phyloP scores from a whole-genome alignment of 306 rosid genomes.

The Acacia crassicarpa region DNA sequence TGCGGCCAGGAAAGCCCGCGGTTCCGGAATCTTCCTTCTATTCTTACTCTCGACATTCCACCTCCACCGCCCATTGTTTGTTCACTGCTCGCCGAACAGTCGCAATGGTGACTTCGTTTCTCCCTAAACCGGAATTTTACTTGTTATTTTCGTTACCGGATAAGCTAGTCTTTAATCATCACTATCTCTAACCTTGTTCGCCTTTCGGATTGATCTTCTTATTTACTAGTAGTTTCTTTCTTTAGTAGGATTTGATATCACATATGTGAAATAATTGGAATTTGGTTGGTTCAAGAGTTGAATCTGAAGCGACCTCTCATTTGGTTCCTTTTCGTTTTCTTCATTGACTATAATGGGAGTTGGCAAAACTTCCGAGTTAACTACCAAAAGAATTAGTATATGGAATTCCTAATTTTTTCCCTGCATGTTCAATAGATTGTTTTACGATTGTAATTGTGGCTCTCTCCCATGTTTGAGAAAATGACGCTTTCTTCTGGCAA shows the following conservation, averaged over 20 bases:
- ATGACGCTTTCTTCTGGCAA: neutral
- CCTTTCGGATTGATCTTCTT: neutral
- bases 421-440: neutral
- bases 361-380: neutral
- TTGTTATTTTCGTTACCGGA: neutral
- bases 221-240: neutral
- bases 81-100: conserved; percentile 10
- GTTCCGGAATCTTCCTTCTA: conserved; percentile 28
- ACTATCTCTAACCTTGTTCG: neutral
- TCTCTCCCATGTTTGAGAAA: conserved; percentile 30
- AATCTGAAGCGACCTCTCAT: neutral
- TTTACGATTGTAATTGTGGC: neutral
- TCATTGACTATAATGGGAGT: neutral
- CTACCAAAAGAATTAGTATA: neutral
- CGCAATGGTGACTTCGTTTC: conserved; percentile 32
- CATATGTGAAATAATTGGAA: conserved; percentile 5
- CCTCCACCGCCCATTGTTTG: neutral
- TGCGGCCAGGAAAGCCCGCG: neutral
- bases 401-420: neutral
- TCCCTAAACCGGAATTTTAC: neutral
- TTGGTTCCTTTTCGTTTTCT: neutral
- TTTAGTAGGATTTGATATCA: neutral
- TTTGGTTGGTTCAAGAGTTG: conserved; percentile 12
- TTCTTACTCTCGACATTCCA: neutral
- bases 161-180: neutral